Evolutionary conservation across 1,284 basidiomycete genomes (phyloP).

Genomic region (Ustilago lituana): DNA sequence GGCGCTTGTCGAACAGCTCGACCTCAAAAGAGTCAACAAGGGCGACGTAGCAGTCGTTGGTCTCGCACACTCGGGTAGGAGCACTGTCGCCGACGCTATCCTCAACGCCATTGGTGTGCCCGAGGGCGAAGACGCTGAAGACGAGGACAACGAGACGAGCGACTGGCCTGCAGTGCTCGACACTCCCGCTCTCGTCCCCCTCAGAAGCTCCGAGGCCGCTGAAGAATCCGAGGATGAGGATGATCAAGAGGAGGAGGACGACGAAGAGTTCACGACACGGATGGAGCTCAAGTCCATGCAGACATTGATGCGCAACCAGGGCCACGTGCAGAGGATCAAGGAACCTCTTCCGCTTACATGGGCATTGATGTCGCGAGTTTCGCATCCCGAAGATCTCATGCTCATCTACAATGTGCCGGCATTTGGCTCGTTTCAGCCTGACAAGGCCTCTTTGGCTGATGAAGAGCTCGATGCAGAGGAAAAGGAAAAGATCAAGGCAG

Average conservation of each 20-base stretch:
- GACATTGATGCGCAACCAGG: conserved; percentile 62
- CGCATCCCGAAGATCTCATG: conserved; percentile 62
- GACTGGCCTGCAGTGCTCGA: conserved; percentile 58
- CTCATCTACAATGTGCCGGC: conserved; percentile 62
- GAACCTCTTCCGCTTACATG: conserved; percentile 59
- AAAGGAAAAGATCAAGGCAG: conserved; percentile 26
- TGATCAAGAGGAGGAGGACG: conserved; percentile 23
- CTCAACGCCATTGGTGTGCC: conserved; percentile 47
- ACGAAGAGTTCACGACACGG: conserved; percentile 31
- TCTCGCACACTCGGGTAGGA: conserved; percentile 55
- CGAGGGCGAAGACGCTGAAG: conserved; percentile 33
- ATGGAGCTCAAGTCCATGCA: conserved; percentile 52
- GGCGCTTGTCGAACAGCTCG: conserved; percentile 47
- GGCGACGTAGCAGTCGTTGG: conserved; percentile 53
- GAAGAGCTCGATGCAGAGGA: conserved; percentile 47
- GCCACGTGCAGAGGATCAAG: conserved; percentile 60
- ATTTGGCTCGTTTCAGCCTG: conserved; percentile 57
- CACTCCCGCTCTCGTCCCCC: conserved; percentile 52
- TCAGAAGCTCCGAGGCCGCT: conserved; percentile 32
- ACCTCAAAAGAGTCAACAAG: conserved; percentile 34
- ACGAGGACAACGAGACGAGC: conserved; percentile 36
- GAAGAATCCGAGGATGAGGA: conserved; percentile 23
- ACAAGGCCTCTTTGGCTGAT: conserved; percentile 40
- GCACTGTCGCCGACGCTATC: conserved; percentile 51
- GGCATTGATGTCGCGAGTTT: conserved; percentile 53